Percentiles rank a stretch among this genome's conserved stretches.
phyloP scores from a whole-genome alignment of 306 rosid species.

The Mimosa bimucronata region DNA sequence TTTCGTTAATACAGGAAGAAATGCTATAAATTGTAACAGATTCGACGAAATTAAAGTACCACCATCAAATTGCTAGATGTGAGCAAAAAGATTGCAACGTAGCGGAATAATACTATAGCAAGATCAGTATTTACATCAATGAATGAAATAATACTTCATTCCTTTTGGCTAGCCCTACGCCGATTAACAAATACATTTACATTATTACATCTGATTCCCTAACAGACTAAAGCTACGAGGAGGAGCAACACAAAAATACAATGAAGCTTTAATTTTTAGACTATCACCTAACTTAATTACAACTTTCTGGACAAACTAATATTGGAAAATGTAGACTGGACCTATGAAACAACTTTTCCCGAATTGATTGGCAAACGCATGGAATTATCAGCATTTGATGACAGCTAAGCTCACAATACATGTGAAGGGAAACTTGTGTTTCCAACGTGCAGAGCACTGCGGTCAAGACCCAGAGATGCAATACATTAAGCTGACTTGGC shows the following conservation, averaged over 20 bases:
- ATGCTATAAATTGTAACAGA: neutral
- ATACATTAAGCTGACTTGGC: slow-evolving; percentile 31
- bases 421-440: slow-evolving; percentile 24
- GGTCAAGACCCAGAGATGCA: slow-evolving; percentile 31
- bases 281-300: slow-evolving; percentile 40
- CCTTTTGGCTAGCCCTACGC: slow-evolving; percentile 25
- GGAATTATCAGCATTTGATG: slow-evolving; percentile 16
- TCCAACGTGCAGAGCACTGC: slow-evolving; percentile 16
- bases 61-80: neutral
- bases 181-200: slow-evolving; percentile 33
- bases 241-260: slow-evolving; percentile 32
- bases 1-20: neutral
- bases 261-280: slow-evolving; percentile 29
- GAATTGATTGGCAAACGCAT: neutral
- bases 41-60: neutral
- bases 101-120: neutral
- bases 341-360: slow-evolving; percentile 10
- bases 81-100: neutral
- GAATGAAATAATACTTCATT: slow-evolving; percentile 37
- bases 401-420: slow-evolving; percentile 20
- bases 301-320: slow-evolving; percentile 30
- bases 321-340: slow-evolving; percentile 7
- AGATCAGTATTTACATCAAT: slow-evolving; percentile 48
- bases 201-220: slow-evolving; percentile 27
- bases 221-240: slow-evolving; percentile 23